phyloP scores from a whole-genome alignment of 495 filamentous ascomycete genomes.

The Daldinia grandis region DNA sequence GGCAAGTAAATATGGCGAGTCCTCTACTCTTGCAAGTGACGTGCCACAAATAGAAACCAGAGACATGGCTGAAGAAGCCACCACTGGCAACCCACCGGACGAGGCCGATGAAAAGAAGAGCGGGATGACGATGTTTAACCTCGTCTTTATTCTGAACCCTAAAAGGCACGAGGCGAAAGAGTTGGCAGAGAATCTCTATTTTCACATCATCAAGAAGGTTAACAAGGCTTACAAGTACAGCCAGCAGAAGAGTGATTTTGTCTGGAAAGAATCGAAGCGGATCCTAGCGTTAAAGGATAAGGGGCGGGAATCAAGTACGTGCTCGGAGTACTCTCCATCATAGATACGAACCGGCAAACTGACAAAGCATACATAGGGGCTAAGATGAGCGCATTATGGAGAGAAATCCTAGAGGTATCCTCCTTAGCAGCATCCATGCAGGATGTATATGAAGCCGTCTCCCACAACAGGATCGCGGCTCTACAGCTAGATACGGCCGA shows the following conservation, averaged over 20 bases:
- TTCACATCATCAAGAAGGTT: conserved; percentile 87
- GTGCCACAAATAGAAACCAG: conserved; percentile 50
- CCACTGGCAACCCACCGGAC: conserved; percentile 47
- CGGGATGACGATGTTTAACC: conserved; percentile 94
- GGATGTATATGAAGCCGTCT: conserved; percentile 80
- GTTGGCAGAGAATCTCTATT: conserved; percentile 80
- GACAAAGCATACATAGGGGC: conserved; percentile 50
- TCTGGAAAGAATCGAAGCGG: conserved; percentile 83
- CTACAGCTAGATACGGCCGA: conserved; percentile 58
- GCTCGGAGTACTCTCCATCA: background rate
- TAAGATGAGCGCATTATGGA: conserved; percentile 67
- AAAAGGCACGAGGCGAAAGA: conserved; percentile 77
- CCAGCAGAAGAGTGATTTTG: conserved; percentile 85
- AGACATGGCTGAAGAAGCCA: conserved; percentile 51
- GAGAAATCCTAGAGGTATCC: conserved; percentile 74
- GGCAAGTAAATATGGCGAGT: conserved; percentile 34
- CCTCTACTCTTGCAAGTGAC: conserved; percentile 24
- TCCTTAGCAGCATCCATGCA: conserved; percentile 85
- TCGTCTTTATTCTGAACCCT: conserved; percentile 88
- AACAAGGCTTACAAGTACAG: conserved; percentile 89
- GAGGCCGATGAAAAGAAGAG: conserved; percentile 64
- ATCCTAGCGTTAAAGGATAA: conserved; percentile 82
- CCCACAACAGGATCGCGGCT: conserved; percentile 79
- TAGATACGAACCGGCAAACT: conserved; percentile 12
- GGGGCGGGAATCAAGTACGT: conserved; percentile 76